These are phyloP conservation scores for Linnemannia hyalina DNA, from an alignment of 192 early-diverging fungal species.

Conservation along the genomic window DNA sequence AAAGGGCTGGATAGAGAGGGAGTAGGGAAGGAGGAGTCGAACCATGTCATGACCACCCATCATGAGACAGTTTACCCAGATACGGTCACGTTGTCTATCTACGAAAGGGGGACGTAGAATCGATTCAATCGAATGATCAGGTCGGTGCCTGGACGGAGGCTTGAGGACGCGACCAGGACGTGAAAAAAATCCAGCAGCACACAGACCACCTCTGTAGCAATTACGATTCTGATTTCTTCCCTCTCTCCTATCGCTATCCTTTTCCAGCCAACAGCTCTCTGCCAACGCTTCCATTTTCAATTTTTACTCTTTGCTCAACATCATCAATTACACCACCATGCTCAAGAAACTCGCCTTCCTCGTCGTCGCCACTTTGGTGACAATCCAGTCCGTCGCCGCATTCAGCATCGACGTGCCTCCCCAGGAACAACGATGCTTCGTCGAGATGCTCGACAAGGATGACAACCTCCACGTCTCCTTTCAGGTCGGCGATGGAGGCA, in stretches of 20 bases:
- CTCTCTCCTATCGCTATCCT: background rate
- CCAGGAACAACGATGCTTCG: constrained; percentile 69
- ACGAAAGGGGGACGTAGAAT: background rate
- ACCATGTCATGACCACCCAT: background rate
- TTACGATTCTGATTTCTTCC: background rate
- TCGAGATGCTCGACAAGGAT: constrained; percentile 70
- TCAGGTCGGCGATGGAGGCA: constrained; percentile 75
- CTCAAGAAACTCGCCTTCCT: constrained; percentile 30
- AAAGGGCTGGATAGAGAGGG: too few relatives aligned
- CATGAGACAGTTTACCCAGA: background rate
- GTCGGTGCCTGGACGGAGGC: background rate
- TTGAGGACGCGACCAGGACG: background rate
- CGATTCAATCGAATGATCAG: background rate
- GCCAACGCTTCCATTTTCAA: background rate
- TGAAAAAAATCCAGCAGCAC: background rate
- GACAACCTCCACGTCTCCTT: constrained; percentile 77
- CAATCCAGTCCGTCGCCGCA: constrained; percentile 35
- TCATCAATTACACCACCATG: constrained; percentile 11
- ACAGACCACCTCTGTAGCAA: background rate
- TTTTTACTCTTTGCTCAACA: background rate
- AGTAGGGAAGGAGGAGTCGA: background rate
- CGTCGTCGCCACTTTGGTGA: constrained; percentile 24
- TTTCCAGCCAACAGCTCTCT: background rate
- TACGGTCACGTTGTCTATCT: background rate
- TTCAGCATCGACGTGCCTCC: constrained; percentile 51